Conservation (phyloP, 1,139 yeast species). For the Blastobotrys raffinosifermentans region DNA sequence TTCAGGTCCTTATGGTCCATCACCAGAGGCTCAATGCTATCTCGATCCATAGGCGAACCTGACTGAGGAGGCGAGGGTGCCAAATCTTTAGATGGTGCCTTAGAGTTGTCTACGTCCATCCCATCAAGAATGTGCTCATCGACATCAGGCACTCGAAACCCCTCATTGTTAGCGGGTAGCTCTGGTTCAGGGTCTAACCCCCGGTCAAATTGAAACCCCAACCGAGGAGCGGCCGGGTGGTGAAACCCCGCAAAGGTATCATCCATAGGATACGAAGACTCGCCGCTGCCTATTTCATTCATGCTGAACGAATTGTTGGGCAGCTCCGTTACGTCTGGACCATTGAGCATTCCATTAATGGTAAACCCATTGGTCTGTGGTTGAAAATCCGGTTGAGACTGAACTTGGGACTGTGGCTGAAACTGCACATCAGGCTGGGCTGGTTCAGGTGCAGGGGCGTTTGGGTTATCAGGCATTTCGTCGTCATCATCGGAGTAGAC, state of each 20-base stretch:
- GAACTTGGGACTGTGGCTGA: neutral
- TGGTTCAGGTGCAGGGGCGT: neutral
- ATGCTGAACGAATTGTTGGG: too few relatives aligned
- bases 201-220: neutral
- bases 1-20: too few relatives aligned
- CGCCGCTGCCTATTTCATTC: too few relatives aligned
- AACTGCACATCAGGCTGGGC: neutral
- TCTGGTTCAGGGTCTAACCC: neutral
- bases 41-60: too few relatives aligned
- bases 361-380: neutral
- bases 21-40: too few relatives aligned
- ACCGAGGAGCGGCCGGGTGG: neutral
- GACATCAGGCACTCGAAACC: too few relatives aligned
- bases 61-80: too few relatives aligned
- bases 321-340: too few relatives aligned
- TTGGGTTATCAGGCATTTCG: slow-evolving; percentile 28
- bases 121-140: too few relatives aligned
- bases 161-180: neutral
- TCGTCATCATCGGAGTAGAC: slow-evolving; percentile 40
- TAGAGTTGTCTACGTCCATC: neutral
- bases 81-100: too few relatives aligned
- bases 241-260: neutral
- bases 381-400: neutral
- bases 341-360: too few relatives aligned
- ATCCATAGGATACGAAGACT: too few relatives aligned